Evolutionary conservation across 2,329 filamentous ascomycete genomes (phyloP), one percentile per base, ranked within the genome.

Genomic region (Lasiodiplodia hormozganensis): DNA sequence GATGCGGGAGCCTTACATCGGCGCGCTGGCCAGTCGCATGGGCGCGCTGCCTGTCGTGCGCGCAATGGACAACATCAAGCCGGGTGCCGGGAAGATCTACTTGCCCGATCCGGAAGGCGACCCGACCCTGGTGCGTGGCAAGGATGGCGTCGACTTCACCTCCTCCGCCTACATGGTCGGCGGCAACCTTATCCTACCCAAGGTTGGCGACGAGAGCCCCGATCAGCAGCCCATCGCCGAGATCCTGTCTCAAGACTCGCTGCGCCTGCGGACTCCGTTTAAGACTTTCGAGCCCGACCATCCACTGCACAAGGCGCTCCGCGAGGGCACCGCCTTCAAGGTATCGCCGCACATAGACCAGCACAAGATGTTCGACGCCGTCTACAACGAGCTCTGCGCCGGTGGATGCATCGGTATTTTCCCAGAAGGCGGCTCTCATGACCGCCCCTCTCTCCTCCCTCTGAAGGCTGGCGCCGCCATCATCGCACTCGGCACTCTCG

Each of bases 341-440:
- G 38, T 70, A 4, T 58, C 69, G 23, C 69, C 69, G 21, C 56
- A 70, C 43, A 67, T 70, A 6, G 69, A 70, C 52, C 69, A 70
- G 36, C 64, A 60, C 28, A 23, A 67, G 34, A 65, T 70, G 58
- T 70, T 65, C 49, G 67, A 69, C 14, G 69, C 69, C 23, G 69
- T 70, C 34, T 70, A 56, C 38, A 47, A 18, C 36, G 52, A 65
- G 34, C 69, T 70, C 28, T 25, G 38, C 49, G 31, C 23, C 14
- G 68, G 69, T 23, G 68, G 40, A 28, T 70, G 68, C 51, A 62
- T 70, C 47, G 68, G 69, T 21, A 70, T 70, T 47, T 70, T 70
- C 62, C 69, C 69, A 4, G 68, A 70, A 54, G 68, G 69, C 23
- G 68, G 69, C 21, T 70, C 68, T 40, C 69, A 70, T 49, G 69